Evolutionary conservation across 2,329 filamentous ascomycete species (phyloP).

Genomic region (Gliomastix tumulicola): DNA sequence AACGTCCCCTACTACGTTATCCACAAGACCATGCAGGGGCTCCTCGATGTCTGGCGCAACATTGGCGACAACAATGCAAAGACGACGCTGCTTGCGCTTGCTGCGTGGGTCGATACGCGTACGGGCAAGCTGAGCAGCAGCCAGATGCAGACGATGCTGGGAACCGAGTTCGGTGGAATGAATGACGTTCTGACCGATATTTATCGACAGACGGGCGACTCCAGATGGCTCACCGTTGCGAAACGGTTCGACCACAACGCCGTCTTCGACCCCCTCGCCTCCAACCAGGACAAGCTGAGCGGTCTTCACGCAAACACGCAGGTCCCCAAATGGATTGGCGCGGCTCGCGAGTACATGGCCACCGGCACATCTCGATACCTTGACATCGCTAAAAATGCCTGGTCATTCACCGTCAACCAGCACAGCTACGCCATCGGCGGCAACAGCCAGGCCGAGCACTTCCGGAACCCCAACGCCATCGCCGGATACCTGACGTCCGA

Average conservation of each 20-base stretch:
- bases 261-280: slow-evolving; percentile 37
- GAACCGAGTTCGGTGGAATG: slow-evolving; percentile 46
- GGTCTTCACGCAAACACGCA: slow-evolving; percentile 47
- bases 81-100: slow-evolving; percentile 33
- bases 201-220: slow-evolving; percentile 35
- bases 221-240: slow-evolving; percentile 36
- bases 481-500: slow-evolving; percentile 32
- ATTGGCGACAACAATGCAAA: slow-evolving; percentile 32
- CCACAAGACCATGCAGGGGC: slow-evolving; percentile 44
- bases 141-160: slow-evolving; percentile 39
- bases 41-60: slow-evolving; percentile 40
- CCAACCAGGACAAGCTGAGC: slow-evolving; percentile 33
- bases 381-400: slow-evolving; percentile 41
- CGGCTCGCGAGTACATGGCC: slow-evolving; percentile 37
- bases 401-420: slow-evolving; percentile 33
- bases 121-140: slow-evolving; percentile 30
- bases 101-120: slow-evolving; percentile 39
- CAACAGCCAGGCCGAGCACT: slow-evolving; percentile 47
- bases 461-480: slow-evolving; percentile 37
- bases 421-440: slow-evolving; percentile 47
- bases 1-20: slow-evolving; percentile 47
- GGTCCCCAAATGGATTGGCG: slow-evolving; percentile 47
- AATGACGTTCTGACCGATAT: slow-evolving; percentile 42
- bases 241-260: slow-evolving; percentile 41
- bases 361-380: slow-evolving; percentile 35